Percentiles rank a stretch among this genome's conserved stretches.
Conservation (phyloP, 2,329 filamentous ascomycete species). For the Venturia asperata region DNA sequence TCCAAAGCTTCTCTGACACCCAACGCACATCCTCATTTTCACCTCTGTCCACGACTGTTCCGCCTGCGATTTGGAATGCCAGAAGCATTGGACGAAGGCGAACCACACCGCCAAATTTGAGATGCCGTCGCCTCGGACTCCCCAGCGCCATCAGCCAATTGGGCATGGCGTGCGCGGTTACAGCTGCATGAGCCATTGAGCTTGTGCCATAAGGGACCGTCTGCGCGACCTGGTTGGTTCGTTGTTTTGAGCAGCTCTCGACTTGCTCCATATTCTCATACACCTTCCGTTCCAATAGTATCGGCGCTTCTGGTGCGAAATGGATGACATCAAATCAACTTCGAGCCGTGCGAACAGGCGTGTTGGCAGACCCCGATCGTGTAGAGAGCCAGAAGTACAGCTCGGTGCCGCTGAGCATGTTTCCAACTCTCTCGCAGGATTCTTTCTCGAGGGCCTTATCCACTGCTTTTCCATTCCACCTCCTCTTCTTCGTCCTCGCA, state of each 20-base stretch:
- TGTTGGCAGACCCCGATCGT: neutral
- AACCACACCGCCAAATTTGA: neutral
- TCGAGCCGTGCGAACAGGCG: neutral
- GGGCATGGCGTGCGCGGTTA: constrained; percentile 1
- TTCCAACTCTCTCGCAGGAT: neutral
- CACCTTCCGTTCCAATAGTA: constrained; percentile 2
- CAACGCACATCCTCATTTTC: neutral
- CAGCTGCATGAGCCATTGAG: constrained; percentile 4
- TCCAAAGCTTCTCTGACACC: neutral
- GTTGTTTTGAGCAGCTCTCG: neutral
- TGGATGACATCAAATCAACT: neutral
- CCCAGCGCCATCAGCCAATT: neutral
- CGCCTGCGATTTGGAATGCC: neutral
- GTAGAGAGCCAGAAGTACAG: constrained; percentile 9
- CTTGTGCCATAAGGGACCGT: neutral
- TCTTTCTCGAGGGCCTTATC: neutral
- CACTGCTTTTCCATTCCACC: neutral
- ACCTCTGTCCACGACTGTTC: constrained; percentile 4
- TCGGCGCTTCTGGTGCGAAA: neutral
- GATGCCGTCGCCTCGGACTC: neutral
- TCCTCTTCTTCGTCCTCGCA: neutral
- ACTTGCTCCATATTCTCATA: neutral
- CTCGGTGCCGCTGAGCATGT: neutral
- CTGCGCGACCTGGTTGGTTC: neutral
- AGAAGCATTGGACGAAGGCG: neutral